Conservation (phyloP, 1,284 basidiomycete genomes). For the Tilletia setariae region DNA sequence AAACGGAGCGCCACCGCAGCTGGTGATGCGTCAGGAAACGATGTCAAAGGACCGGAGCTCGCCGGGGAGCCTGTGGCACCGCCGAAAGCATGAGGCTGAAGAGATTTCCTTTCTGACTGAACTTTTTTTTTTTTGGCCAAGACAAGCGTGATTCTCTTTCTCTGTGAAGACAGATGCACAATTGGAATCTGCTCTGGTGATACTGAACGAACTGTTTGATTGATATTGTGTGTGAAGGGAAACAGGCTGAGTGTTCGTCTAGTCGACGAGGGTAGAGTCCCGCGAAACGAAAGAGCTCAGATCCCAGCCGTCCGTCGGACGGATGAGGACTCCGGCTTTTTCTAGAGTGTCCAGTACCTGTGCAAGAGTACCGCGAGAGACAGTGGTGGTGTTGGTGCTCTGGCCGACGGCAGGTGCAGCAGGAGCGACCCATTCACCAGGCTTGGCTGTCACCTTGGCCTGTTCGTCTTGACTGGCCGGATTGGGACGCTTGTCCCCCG, state of each 20-base stretch:
- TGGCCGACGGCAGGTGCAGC: slow-evolving; percentile 23
- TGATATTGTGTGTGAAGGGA: no score
- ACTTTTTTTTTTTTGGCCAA: no score
- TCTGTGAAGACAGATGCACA: no score
- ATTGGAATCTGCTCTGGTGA: no score
- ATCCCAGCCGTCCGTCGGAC: slow-evolving; percentile 20
- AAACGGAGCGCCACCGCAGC: neutral
- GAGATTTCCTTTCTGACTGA: no score
- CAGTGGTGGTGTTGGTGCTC: slow-evolving; percentile 29
- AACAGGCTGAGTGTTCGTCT: no score
- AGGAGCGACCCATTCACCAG: slow-evolving; percentile 18
- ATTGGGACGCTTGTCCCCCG: slow-evolving; percentile 34
- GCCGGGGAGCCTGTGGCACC: neutral
- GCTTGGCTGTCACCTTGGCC: neutral
- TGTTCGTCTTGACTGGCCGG: slow-evolving; percentile 16
- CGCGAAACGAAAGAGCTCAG: slow-evolving; percentile 2
- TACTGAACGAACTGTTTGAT: no score
- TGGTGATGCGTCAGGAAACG: neutral
- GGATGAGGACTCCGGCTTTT: slow-evolving; percentile 40
- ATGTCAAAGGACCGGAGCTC: neutral
- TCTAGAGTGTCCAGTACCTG: slow-evolving; percentile 35
- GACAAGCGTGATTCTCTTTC: no score
- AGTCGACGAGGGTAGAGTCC: neutral
- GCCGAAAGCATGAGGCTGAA: no score
- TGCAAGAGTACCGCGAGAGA: slow-evolving; percentile 28